phyloP scores from a whole-genome alignment of 805 yeast species.

The Zygoascus ofunaensis region DNA sequence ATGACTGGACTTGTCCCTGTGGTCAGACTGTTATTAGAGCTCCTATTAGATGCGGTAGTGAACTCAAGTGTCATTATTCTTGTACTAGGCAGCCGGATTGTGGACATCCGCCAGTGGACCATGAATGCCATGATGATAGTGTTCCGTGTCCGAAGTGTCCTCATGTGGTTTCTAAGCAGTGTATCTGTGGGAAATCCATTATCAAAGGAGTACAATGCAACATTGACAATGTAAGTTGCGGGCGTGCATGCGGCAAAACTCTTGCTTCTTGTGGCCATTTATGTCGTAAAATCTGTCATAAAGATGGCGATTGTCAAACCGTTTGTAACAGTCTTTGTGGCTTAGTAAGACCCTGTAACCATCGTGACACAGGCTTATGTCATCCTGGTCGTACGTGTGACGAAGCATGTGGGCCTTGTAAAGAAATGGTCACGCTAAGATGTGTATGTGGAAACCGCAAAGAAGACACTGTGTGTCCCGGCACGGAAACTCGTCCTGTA shows the following conservation, averaged over 20 bases:
- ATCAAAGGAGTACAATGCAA: slow-evolving; percentile 63
- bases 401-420: slow-evolving; percentile 33
- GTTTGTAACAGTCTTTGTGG: slow-evolving; percentile 56
- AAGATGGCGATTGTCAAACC: slow-evolving; percentile 47
- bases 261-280: slow-evolving; percentile 41
- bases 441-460: slow-evolving; percentile 60
- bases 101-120: slow-evolving; percentile 62
- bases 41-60: slow-evolving; percentile 78
- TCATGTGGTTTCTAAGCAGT: slow-evolving; percentile 41
- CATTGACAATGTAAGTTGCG: slow-evolving; percentile 58
- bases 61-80: slow-evolving; percentile 51
- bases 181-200: slow-evolving; percentile 51
- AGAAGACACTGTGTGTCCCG: slow-evolving; percentile 45
- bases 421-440: slow-evolving; percentile 37
- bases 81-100: slow-evolving; percentile 51
- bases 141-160: slow-evolving; percentile 71
- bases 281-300: slow-evolving; percentile 51
- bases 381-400: slow-evolving; percentile 37
- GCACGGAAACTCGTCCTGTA: slow-evolving; percentile 30
- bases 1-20: slow-evolving; percentile 72
- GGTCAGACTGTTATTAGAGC: slow-evolving; percentile 71
- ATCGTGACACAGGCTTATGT: slow-evolving; percentile 53
- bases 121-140: slow-evolving; percentile 63
- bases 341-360: slow-evolving; percentile 51
- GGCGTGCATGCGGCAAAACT: slow-evolving; percentile 46